Percentiles rank a stretch among this genome's conserved stretches.
Evolutionary conservation across 2,329 filamentous ascomycete species (phyloP).

Genomic region (Tolypocladium nubicola): DNA sequence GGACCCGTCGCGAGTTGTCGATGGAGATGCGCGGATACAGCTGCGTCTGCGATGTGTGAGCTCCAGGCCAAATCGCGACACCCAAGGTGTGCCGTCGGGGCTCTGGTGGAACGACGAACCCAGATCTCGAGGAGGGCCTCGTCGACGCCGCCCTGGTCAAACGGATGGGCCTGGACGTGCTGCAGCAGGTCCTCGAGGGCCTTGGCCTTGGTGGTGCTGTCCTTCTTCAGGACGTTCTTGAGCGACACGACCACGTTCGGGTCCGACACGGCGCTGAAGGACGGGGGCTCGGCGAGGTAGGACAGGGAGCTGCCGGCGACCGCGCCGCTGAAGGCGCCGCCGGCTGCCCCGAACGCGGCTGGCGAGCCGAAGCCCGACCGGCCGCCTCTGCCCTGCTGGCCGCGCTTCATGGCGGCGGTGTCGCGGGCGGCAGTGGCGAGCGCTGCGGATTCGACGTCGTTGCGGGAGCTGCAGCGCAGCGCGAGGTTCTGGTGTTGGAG

Average conservation of each 20-base stretch:
- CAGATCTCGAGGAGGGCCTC: constrained; percentile 80
- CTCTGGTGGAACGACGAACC: constrained; percentile 38
- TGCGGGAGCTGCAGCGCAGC: not conserved
- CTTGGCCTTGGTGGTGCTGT: constrained; percentile 83
- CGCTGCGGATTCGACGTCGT: not conserved
- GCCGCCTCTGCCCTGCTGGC: constrained; percentile 1
- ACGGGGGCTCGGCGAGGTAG: constrained; percentile 77
- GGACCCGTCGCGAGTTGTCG: constrained; percentile 77
- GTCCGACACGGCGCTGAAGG: constrained; percentile 67
- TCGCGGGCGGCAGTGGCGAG: not conserved
- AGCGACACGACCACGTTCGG: constrained; percentile 79
- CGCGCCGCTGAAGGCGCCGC: constrained; percentile 22
- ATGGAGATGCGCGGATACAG: constrained; percentile 84
- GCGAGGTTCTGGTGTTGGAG: not conserved
- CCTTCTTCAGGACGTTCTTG: constrained; percentile 88
- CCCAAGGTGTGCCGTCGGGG: too few species aligned
- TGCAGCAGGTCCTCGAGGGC: constrained; percentile 75
- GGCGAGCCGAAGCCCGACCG: not conserved
- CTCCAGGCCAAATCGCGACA: not conserved
- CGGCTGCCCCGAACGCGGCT: not conserved
- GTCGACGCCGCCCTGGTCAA: constrained; percentile 53
- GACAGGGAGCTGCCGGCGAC: constrained; percentile 50
- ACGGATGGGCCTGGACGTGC: constrained; percentile 45
- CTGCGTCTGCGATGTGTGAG: constrained; percentile 48
- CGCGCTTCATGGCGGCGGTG: constrained; percentile 1